Base-by-base conservation (phyloP, 768 basidiomycete species). In the Hericium alpestre region DNA sequence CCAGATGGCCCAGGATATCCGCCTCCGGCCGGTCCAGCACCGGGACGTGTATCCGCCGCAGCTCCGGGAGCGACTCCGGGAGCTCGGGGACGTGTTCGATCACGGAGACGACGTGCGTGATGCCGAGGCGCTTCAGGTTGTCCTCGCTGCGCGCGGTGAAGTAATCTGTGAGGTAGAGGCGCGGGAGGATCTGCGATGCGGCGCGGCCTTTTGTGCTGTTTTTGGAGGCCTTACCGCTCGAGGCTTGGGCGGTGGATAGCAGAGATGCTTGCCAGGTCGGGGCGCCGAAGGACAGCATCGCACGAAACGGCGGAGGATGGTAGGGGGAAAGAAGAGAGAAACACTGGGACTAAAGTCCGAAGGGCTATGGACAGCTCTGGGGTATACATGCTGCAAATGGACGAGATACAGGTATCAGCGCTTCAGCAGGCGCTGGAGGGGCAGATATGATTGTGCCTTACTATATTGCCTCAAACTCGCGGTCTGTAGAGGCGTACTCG, bases 21-120 rank as follows among this genome's bases (percentile, higher is more conserved):
- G 66, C 65, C 50, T 68, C 64, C 1, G 65, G 51, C 16, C 65
- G 65, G 65, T 84, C 82, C 41, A 66, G 65, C 27, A 84, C 59
- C 12, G 71, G 64, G 40, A 91, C 74, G 60, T 82, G 83, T 58
- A 90, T 67, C 22, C 64, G 70, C 20, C 70, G 67, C 56, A 87
- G 74, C 47, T 69, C 65, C n/a, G 54, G 57, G 32, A 57, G 23
- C 1, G 55, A 39, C 16, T 71, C 68, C 6, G 79, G 79, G 57
- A 82, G 69, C 11, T 63, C 66, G 9, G 79, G 78, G 18, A 70
- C 70, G 38, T 70, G 61, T 56, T 89, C 85, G 49, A 89, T 59
- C 37, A 84, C 76, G 23, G 83, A 85, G 25, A 90, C 68, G 58
- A 90, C 72, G 70, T 90, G 89, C 0, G 88, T 90, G 61, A 89